Conservation (phyloP, 306 rosid species). For the Casuarina glauca region DNA sequence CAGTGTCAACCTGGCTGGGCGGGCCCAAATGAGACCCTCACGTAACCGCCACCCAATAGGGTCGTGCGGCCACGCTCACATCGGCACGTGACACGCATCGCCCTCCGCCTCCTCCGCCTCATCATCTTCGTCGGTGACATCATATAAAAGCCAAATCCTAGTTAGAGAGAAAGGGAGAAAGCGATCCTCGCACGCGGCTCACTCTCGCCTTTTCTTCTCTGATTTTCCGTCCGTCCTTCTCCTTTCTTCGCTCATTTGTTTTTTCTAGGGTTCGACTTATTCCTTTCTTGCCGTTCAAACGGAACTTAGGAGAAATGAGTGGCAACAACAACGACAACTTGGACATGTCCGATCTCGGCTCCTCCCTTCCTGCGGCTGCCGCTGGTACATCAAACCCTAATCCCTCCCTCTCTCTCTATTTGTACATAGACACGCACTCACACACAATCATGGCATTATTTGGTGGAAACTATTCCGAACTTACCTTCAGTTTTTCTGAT, state of each 20-base stretch:
- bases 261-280: background rate
- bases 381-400: constrained; percentile 33
- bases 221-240: constrained; percentile 1
- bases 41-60: constrained; percentile 16
- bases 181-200: background rate
- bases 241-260: constrained; percentile 13
- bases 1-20: background rate
- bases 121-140: too few relatives aligned
- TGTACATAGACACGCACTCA: too few relatives aligned
- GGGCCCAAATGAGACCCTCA: constrained; percentile 23
- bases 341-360: constrained; percentile 35
- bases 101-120: background rate
- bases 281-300: constrained; percentile 20
- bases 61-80: constrained; percentile 29
- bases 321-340: background rate
- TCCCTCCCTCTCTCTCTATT: background rate
- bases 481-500: background rate
- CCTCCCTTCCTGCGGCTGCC: constrained; percentile 46
- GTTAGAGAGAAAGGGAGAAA: background rate
- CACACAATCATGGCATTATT: background rate
- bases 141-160: background rate
- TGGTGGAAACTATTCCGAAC: background rate
- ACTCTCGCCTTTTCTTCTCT: background rate
- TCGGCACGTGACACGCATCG: background rate
- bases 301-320: constrained; percentile 8